A percentile compares a stretch with the other conserved stretches of the same genome.
Evolutionary conservation across 225 moss, liverwort and hornwort genomes (phyloP).

Genomic region (Polytrichum formosum): DNA sequence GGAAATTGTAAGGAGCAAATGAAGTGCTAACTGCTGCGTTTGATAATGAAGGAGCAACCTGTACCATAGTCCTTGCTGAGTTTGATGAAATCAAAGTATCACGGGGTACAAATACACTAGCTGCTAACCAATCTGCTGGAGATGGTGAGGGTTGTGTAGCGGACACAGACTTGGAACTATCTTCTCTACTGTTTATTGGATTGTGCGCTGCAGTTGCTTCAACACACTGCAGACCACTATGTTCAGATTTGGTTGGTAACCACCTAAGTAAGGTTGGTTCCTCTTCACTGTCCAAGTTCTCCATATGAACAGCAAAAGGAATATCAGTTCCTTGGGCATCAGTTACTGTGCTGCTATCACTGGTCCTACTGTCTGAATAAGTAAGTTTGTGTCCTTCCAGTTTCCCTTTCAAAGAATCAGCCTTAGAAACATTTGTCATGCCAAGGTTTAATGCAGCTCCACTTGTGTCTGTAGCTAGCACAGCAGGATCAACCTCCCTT

Average conservation of each 20-base stretch:
- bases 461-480: conserved; percentile 18
- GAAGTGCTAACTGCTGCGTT: conserved; percentile 13
- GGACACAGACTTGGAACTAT: conserved; percentile 13
- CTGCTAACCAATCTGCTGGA: conserved; percentile 19
- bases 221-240: conserved; percentile 10
- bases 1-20: too few species aligned
- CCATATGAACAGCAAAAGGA: conserved; percentile 10
- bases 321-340: background rate
- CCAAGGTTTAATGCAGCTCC: conserved; percentile 4
- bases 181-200: conserved; percentile 21
- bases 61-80: conserved; percentile 8
- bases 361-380: conserved; percentile 6
- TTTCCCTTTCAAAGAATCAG: conserved; percentile 9
- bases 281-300: conserved; percentile 20
- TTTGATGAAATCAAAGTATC: conserved; percentile 15
- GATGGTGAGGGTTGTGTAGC: conserved; percentile 16
- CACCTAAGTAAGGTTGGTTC: conserved; percentile 5
- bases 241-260: conserved; percentile 6
- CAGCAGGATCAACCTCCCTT: conserved; percentile 11
- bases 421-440: conserved; percentile 2
- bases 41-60: conserved; percentile 16
- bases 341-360: too few species aligned
- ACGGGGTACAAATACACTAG: conserved; percentile 9
- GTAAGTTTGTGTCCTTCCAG: conserved; percentile 16
- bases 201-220: conserved; percentile 10